Conservation (phyloP, 768 basidiomycete species). For the Boletus rubescentipes region DNA sequence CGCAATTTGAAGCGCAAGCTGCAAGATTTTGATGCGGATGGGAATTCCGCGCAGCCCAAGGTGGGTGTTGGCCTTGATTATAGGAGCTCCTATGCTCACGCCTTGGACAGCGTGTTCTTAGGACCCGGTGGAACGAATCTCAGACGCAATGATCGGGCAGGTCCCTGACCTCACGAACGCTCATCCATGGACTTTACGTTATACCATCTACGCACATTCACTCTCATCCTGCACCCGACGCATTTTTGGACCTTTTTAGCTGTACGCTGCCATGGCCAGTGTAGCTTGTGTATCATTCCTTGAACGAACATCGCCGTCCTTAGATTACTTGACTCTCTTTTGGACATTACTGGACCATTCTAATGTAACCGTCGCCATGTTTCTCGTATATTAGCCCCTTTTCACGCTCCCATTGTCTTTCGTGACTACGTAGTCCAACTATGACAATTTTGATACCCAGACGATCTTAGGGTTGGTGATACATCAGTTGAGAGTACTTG, state of each 20-base stretch:
- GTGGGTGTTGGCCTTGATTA: background rate
- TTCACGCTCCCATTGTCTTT: background rate
- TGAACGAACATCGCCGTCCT: background rate
- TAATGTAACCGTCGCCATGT: slow-evolving; percentile 9
- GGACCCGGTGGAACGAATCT: slow-evolving; percentile 14
- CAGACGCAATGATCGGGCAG: slow-evolving; percentile 1
- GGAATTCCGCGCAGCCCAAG: slow-evolving; percentile 13
- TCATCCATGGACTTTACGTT: background rate
- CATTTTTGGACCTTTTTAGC: background rate
- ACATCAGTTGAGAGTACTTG: too few relatives aligned
- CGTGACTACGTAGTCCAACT: slow-evolving; percentile 73
- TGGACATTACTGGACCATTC: slow-evolving; percentile 5
- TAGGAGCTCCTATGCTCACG: background rate
- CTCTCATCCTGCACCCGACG: background rate
- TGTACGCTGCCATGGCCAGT: slow-evolving; percentile 2
- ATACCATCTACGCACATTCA: slow-evolving; percentile 4
- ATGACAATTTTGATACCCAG: slow-evolving; percentile 62
- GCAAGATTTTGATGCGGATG: slow-evolving; percentile 15
- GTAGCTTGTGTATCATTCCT: slow-evolving; percentile 2
- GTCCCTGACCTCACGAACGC: background rate
- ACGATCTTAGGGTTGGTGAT: slow-evolving; percentile 63
- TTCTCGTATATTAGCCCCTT: slow-evolving; percentile 5
- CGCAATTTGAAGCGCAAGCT: slow-evolving; percentile 25
- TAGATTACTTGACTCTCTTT: slow-evolving; percentile 1
- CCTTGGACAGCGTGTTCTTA: slow-evolving; percentile 17